A percentile compares a stretch with the other conserved stretches of the same genome.
phyloP scores from a whole-genome alignment of 2,329 filamentous ascomycete genomes.

The Dothideomycetidae sp. region DNA sequence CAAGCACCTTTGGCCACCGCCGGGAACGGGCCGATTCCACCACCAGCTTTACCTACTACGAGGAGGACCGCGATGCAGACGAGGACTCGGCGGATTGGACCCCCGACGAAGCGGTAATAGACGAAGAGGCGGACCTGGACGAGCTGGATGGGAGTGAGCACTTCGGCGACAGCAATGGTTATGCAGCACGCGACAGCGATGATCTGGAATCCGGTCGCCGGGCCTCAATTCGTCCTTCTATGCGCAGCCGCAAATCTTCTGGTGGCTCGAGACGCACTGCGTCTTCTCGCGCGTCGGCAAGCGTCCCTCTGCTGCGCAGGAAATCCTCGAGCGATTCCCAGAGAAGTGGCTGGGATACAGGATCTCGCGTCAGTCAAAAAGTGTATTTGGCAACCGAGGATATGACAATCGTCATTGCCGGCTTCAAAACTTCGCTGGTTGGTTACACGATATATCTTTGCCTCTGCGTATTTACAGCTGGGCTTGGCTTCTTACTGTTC shows the following conservation, averaged over 20 bases:
- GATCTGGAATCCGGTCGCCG: conserved; percentile 24
- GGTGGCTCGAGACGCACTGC: conserved; percentile 21
- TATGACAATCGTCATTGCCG: conserved; percentile 81
- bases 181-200: conserved; percentile 30
- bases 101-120: conserved; percentile 36
- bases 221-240: conserved; percentile 10
- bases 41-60: conserved; percentile 79
- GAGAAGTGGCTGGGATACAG: conserved; percentile 44
- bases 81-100: conserved; percentile 31
- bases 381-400: conserved; percentile 89
- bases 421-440: conserved; percentile 62
- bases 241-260: conserved; percentile 49
- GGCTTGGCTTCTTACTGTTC: conserved; percentile 69
- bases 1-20: conserved; percentile 82
- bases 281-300: conserved; percentile 42
- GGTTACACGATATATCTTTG: conserved; percentile 56
- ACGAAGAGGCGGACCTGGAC: conserved; percentile 29
- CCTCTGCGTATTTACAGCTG: conserved; percentile 58
- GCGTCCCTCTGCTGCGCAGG: conserved; percentile 53
- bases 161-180: conserved; percentile 26
- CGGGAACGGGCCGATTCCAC: conserved; percentile 68
- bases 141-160: conserved; percentile 24
- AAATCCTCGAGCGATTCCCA: conserved; percentile 57
- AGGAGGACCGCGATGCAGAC: conserved; percentile 48
- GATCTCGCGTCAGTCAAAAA: conserved; percentile 66